Evolutionary conservation across 2,329 filamentous ascomycete genomes (phyloP).

Genomic region (Ceratocystis eucalypticola): DNA sequence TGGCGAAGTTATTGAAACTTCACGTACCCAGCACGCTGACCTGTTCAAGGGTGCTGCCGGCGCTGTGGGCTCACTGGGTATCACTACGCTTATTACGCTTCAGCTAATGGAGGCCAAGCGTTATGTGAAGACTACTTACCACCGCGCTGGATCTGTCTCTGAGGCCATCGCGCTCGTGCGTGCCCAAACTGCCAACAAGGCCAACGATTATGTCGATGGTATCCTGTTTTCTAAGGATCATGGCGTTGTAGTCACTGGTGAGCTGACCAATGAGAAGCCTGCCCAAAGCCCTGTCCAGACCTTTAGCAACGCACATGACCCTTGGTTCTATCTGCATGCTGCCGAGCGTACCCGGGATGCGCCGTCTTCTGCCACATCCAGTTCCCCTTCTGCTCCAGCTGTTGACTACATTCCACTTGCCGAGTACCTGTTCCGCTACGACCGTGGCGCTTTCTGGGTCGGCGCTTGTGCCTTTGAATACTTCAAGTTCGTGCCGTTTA

Average conservation of each 20-base stretch:
- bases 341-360: slow-evolving; percentile 31
- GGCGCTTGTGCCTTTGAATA: slow-evolving; percentile 52
- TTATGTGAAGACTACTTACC: slow-evolving; percentile 51
- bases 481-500: slow-evolving; percentile 53
- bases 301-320: slow-evolving; percentile 46
- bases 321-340: slow-evolving; percentile 67
- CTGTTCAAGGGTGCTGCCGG: slow-evolving; percentile 54
- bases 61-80: slow-evolving; percentile 53
- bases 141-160: slow-evolving; percentile 36
- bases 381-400: slow-evolving; percentile 21
- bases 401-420: slow-evolving; percentile 51
- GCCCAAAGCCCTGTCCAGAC: slow-evolving; percentile 34
- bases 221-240: slow-evolving; percentile 50
- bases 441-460: slow-evolving; percentile 64
- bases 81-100: slow-evolving; percentile 54
- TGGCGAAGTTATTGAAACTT: slow-evolving; percentile 47
- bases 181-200: slow-evolving; percentile 31
- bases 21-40: slow-evolving; percentile 33
- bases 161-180: slow-evolving; percentile 37
- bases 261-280: slow-evolving; percentile 42
- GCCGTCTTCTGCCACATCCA: slow-evolving; percentile 19
- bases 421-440: slow-evolving; percentile 66
- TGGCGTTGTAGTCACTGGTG: slow-evolving; percentile 54
- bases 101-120: slow-evolving; percentile 44
- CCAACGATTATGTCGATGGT: slow-evolving; percentile 59